Conservation (phyloP, 352 stramenopile genomes). For the Phytophthora hibernalis region DNA sequence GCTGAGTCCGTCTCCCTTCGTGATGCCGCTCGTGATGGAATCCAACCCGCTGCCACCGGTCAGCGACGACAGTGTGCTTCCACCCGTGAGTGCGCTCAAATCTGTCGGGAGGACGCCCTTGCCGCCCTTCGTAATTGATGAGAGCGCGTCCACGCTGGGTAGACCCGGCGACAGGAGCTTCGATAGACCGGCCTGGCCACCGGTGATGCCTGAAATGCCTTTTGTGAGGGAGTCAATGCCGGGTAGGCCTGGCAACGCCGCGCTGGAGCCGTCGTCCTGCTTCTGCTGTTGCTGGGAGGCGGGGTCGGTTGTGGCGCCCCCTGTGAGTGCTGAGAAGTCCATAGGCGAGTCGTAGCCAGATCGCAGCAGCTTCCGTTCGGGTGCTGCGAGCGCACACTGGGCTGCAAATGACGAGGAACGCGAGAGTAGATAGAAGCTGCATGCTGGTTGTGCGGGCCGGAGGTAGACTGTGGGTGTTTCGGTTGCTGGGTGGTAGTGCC, state of each 20-base stretch:
- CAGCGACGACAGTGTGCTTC: too few relatives aligned
- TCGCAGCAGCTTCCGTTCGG: neutral
- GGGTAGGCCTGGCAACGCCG: neutral
- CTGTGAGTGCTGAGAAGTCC: neutral
- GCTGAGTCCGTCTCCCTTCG: neutral
- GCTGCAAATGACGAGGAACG: too few relatives aligned
- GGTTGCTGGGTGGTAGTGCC: too few relatives aligned
- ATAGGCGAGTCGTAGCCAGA: neutral
- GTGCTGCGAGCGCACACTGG: too few relatives aligned
- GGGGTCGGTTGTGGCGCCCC: neutral
- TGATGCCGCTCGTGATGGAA: neutral
- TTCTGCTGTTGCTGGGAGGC: neutral
- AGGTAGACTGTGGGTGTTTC: too few relatives aligned
- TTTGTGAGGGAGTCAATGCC: neutral
- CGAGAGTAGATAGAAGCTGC: too few relatives aligned
- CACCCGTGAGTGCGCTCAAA: neutral
- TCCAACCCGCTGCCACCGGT: too few relatives aligned
- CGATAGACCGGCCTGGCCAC: neutral
- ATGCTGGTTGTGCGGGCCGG: too few relatives aligned
- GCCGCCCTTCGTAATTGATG: neutral
- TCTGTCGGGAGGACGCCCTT: neutral
- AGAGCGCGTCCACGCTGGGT: neutral
- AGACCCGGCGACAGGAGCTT: neutral
- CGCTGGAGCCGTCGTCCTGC: neutral
- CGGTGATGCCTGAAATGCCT: neutral